These are phyloP conservation scores for Malus hybrid DNA, from an alignment of 331 rosid genomes.

Conservation along the genomic window DNA sequence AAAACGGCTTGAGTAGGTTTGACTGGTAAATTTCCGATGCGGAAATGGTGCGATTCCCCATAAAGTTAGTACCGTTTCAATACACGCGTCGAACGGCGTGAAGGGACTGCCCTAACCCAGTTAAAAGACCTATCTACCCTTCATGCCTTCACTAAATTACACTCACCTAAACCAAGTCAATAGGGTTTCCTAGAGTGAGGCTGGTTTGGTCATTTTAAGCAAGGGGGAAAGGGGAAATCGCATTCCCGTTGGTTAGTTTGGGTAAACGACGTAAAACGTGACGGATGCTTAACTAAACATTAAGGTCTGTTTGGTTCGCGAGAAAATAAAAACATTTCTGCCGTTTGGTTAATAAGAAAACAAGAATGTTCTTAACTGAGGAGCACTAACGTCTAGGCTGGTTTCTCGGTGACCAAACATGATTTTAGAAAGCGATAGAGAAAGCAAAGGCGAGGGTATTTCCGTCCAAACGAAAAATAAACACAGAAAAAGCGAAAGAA, in stretches of 20 bases:
- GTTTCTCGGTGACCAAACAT: conserved; percentile 3
- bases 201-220: conserved; percentile 1
- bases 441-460: neutral
- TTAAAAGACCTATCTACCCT: neutral
- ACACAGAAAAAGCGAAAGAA: neutral
- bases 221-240: neutral
- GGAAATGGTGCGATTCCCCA: conserved; percentile 6
- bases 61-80: neutral
- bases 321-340: conserved; percentile 15
- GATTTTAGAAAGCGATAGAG: neutral
- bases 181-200: neutral
- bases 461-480: neutral
- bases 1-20: neutral
- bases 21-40: neutral
- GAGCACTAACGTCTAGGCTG: neutral
- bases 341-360: conserved; percentile 5
- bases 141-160: neutral
- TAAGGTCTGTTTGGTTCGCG: conserved; percentile 25
- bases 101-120: too few species aligned
- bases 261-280: conserved; percentile 15
- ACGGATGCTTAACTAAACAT: neutral
- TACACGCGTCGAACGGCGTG: conserved; percentile 17
- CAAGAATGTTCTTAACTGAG: neutral
- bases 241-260: conserved; percentile 4
- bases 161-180: neutral